phyloP scores from a whole-genome alignment of 2,329 filamentous ascomycete species.

The Microcyclospora pomicola region DNA sequence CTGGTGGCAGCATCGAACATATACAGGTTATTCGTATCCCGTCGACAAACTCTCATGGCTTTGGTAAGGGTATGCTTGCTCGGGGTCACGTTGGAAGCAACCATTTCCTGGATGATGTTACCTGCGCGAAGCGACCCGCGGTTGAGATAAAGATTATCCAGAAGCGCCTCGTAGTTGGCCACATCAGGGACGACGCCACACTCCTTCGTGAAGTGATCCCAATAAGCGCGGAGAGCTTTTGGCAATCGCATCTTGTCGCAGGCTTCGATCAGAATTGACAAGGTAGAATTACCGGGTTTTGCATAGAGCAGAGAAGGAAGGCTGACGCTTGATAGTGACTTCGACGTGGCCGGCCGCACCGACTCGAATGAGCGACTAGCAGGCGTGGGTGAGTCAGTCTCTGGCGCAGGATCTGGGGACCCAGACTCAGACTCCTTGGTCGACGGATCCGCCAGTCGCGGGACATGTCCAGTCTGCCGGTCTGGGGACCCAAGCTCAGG shows the following conservation, averaged over 20 bases:
- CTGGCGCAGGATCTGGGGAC: slow-evolving; percentile 6
- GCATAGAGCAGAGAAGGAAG: slow-evolving; percentile 28
- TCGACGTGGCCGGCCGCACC: slow-evolving; percentile 8
- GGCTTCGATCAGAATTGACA: slow-evolving; percentile 56
- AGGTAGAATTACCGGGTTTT: slow-evolving; percentile 38
- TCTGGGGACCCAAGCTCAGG: slow-evolving; percentile 21
- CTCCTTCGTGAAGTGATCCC: slow-evolving; percentile 51
- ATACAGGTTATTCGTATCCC: slow-evolving; percentile 63
- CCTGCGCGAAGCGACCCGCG: slow-evolving; percentile 51
- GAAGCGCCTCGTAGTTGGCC: slow-evolving; percentile 54
- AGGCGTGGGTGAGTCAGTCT: slow-evolving; percentile 8
- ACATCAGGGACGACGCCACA: slow-evolving; percentile 43
- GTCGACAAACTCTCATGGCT: slow-evolving; percentile 58
- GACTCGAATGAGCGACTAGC: slow-evolving; percentile 18
- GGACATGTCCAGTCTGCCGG: slow-evolving; percentile 18
- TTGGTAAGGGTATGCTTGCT: slow-evolving; percentile 48
- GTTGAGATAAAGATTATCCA: slow-evolving; percentile 51
- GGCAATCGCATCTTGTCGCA: slow-evolving; percentile 47
- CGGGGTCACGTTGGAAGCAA: slow-evolving; percentile 19
- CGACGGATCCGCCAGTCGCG: slow-evolving; percentile 3
- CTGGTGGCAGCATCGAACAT: slow-evolving; percentile 49
- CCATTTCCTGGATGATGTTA: slow-evolving; percentile 38
- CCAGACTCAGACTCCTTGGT: neutral
- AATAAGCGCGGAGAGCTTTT: slow-evolving; percentile 58
- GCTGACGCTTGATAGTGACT: slow-evolving; percentile 3